Conservation (phyloP, 495 filamentous ascomycete species). For the Aspergillus sclerotioniger region DNA sequence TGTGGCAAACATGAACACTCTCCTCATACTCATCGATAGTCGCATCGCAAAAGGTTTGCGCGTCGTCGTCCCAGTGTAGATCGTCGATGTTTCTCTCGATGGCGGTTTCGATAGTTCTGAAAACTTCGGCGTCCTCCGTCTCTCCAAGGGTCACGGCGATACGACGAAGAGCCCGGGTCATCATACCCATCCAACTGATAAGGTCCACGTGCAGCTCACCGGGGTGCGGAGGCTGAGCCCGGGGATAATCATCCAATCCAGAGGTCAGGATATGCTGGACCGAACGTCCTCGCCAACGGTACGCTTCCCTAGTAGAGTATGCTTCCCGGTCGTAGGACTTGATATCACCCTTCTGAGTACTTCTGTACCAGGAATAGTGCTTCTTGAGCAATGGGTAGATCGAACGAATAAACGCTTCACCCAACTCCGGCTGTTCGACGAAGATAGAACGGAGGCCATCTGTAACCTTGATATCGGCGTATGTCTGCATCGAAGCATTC, state of each 20-base stretch:
- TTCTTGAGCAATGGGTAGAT: slow-evolving; percentile 91
- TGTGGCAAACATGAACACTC: slow-evolving; percentile 85
- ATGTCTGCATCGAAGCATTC: slow-evolving; percentile 22
- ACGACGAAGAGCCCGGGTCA: slow-evolving; percentile 75
- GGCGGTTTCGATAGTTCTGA: slow-evolving; percentile 68
- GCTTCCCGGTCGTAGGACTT: slow-evolving; percentile 86
- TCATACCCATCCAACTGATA: slow-evolving; percentile 95
- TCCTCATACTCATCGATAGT: slow-evolving; percentile 97
- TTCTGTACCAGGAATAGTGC: slow-evolving; percentile 92
- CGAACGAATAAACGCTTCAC: slow-evolving; percentile 68
- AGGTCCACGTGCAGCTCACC: slow-evolving; percentile 95
- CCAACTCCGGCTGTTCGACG: slow-evolving; percentile 63
- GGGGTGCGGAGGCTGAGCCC: slow-evolving; percentile 93
- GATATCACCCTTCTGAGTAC: slow-evolving; percentile 86
- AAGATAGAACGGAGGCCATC: slow-evolving; percentile 54
- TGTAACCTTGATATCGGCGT: slow-evolving; percentile 23
- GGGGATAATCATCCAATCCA: slow-evolving; percentile 93
- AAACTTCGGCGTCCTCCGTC: slow-evolving; percentile 69
- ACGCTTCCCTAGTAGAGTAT: slow-evolving; percentile 82
- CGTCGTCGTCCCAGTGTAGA: slow-evolving; percentile 82
- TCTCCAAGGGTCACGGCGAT: slow-evolving; percentile 72
- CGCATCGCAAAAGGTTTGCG: slow-evolving; percentile 86
- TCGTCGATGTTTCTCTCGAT: slow-evolving; percentile 89
- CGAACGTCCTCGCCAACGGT: slow-evolving; percentile 93
- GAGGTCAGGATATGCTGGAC: slow-evolving; percentile 84